Evolutionary conservation across 768 basidiomycete genomes (phyloP), one percentile per base, ranked within the genome.

Genomic region (Daedaleopsis nitida): DNA sequence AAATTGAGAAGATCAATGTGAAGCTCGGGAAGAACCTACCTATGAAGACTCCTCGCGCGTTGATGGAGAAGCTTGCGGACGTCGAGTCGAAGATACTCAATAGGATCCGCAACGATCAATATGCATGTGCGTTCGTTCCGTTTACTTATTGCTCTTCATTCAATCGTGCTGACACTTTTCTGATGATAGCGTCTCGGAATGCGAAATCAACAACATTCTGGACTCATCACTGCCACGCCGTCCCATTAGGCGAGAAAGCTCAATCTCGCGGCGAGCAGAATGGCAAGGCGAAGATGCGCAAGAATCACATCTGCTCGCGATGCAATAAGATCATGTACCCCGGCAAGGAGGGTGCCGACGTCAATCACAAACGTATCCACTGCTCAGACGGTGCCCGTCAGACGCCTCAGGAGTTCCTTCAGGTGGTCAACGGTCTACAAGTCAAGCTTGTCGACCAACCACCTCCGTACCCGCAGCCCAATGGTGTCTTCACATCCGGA

Each of bases 251-350:
- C 10, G 39, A 42, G 5, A 42, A 42, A 11, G 11, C 10, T 3
- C 39, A 42, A 10, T 2, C 10, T 3, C 39, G 39, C 5, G 39
- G 39, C 3, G 39, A 42, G 39, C 4, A 17, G 13, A 17, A 42
- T 17, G 39, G 39, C 13, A 42, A 42, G 39, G 3, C 39, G 13
- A 42, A 42, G 11, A 42, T 17, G 59, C 52, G 52, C 57, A 57
- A 65, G 52, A 5, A 47, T 11, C 45, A 55, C 35, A 44, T 23
- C 5, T 66, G 65, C 49, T 39, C 21, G 1, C 53, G 61, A 1
- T 66, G 65, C 58, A 59, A 62, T 53, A 57, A 48, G 1, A 23
- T 66, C 14, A 66, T 63, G 65, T 60, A 56, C 16, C 59, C 65
- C 19, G 50, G 52, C 3, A 52, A 45, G 6, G 27, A 35, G 21